These are phyloP conservation scores for Ophiostoma sp. DNA, from an alignment of 2,329 filamentous ascomycete genomes.

Conservation along the genomic window DNA sequence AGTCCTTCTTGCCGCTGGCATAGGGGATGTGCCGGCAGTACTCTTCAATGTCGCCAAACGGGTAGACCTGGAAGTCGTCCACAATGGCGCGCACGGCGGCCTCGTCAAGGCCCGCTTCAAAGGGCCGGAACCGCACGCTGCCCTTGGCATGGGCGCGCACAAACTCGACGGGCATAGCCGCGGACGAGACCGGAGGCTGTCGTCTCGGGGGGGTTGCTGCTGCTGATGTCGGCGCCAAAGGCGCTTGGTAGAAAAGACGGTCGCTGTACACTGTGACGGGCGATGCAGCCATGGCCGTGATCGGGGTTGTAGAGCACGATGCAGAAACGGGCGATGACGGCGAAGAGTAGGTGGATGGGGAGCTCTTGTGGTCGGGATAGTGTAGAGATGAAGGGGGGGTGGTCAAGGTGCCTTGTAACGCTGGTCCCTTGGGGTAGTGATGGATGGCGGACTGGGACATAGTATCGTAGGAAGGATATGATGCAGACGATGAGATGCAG, in stretches of 20 bases:
- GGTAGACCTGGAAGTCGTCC: constrained; percentile 58
- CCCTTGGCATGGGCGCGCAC: constrained; percentile 46
- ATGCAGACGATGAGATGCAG: neutral
- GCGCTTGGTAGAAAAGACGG: neutral
- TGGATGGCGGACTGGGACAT: constrained; percentile 18
- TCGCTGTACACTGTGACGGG: constrained; percentile 25
- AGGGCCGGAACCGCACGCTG: constrained; percentile 66
- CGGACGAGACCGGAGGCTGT: too few species aligned
- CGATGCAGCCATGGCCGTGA: constrained; percentile 13
- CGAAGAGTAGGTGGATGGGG: neutral
- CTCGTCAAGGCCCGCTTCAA: constrained; percentile 57
- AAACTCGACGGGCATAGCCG: constrained; percentile 21
- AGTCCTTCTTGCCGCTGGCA: constrained; percentile 88
- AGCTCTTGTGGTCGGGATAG: neutral
- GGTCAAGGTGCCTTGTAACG: constrained; percentile 11
- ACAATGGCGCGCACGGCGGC: constrained; percentile 56
- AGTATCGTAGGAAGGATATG: constrained; percentile 19
- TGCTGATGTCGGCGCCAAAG: neutral
- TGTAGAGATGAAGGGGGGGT: neutral
- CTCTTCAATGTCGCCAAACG: constrained; percentile 56
- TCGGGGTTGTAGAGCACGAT: neutral
- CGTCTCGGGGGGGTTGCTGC: neutral
- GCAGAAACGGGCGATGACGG: neutral
- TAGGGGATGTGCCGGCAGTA: constrained; percentile 80
- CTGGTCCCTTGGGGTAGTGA: constrained; percentile 19